Conservation (phyloP, 2,329 filamentous ascomycete genomes). For the Calonectria multiphialidica region DNA sequence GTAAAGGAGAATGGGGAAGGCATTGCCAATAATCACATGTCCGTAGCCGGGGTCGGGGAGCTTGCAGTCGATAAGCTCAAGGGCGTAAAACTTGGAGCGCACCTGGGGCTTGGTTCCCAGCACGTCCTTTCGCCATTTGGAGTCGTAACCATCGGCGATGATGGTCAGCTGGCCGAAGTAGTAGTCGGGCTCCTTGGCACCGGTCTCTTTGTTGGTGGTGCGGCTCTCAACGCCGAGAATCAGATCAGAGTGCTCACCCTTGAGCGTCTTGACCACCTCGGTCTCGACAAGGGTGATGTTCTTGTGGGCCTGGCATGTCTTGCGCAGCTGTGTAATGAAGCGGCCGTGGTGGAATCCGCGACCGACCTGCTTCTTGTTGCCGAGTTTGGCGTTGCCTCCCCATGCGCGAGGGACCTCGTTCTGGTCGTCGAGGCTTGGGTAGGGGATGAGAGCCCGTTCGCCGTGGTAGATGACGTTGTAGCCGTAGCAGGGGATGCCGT, state of each 20-base stretch:
- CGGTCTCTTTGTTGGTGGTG: constrained; percentile 70
- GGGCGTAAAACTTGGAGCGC: constrained; percentile 93
- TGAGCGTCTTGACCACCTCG: constrained; percentile 82
- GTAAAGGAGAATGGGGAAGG: constrained; percentile 87
- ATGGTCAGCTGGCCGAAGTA: constrained; percentile 93
- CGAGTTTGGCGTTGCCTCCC: constrained; percentile 48
- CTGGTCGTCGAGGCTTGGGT: constrained; percentile 72
- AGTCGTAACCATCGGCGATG: constrained; percentile 91
- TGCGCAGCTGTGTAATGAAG: constrained; percentile 86
- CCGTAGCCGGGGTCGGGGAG: constrained; percentile 83
- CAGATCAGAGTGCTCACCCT: constrained; percentile 74
- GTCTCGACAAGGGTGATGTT: constrained; percentile 95
- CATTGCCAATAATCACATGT: constrained; percentile 87
- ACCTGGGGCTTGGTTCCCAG: constrained; percentile 84
- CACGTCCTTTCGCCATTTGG: constrained; percentile 88
- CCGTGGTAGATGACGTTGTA: constrained; percentile 91
- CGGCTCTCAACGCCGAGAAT: constrained; percentile 86
- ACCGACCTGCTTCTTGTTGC: constrained; percentile 69
- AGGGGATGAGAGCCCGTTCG: constrained; percentile 80
- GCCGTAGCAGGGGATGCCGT: constrained; percentile 84
- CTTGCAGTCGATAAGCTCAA: constrained; percentile 90
- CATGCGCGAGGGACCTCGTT: constrained; percentile 55
- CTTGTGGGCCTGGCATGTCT: constrained; percentile 77
- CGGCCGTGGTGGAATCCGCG: constrained; percentile 93
- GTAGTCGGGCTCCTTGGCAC: constrained; percentile 72